Percentiles rank a stretch among this genome's conserved stretches.
Conservation (phyloP, 345 rosid genomes). For the Rhizophora mangle region DNA sequence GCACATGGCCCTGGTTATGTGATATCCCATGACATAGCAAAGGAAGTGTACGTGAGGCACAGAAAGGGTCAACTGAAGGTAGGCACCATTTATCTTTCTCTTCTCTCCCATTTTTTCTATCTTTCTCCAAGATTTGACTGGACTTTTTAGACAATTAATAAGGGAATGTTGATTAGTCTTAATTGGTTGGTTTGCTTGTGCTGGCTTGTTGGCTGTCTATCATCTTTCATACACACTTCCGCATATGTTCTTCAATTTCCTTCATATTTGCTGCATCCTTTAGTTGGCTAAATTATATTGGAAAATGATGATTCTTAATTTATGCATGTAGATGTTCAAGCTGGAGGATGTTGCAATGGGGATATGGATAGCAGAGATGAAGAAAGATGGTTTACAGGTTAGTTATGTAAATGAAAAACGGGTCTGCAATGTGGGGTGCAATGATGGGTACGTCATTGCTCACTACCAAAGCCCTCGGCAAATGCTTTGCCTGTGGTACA, state of each 20-base stretch:
- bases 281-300: too few species aligned
- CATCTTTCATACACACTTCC: too few species aligned
- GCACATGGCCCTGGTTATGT: constrained; percentile 32
- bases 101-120: not conserved
- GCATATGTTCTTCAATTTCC: too few species aligned
- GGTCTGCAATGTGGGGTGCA: constrained; percentile 16
- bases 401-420: constrained; percentile 11
- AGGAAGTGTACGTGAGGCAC: constrained; percentile 18
- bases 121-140: too few species aligned
- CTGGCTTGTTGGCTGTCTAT: too few species aligned
- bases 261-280: too few species aligned
- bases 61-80: constrained; percentile 21
- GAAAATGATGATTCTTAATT: too few species aligned
- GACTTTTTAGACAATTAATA: too few species aligned
- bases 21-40: constrained; percentile 23
- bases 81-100: not conserved
- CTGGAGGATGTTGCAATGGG: constrained; percentile 29
- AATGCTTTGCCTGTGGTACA: constrained; percentile 25
- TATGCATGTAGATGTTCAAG: constrained; percentile 21
- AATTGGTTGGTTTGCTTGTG: too few species aligned
- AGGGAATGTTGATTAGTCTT: too few species aligned
- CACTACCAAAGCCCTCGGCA: constrained; percentile 22
- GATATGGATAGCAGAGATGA: constrained; percentile 20
- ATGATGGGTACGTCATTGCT: constrained; percentile 16
- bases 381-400: constrained; percentile 3